phyloP scores from a whole-genome alignment of 2,329 filamentous ascomycete species.

The Fusarium aywerte region DNA sequence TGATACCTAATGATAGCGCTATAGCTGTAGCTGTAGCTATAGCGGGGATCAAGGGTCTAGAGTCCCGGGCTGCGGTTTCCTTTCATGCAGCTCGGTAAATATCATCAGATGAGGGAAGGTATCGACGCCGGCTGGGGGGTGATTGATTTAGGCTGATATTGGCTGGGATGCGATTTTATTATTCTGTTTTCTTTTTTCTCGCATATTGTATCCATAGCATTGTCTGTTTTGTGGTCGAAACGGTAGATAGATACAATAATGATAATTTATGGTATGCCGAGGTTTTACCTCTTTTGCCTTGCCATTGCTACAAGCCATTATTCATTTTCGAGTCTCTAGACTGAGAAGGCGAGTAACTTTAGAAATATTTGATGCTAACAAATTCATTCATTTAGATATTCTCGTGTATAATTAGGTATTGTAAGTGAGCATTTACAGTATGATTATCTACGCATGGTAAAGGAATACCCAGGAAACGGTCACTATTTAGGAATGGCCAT shows the following conservation, averaged over 20 bases:
- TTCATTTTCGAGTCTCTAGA: background rate
- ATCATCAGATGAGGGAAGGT: conserved; percentile 26
- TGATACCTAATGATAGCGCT: background rate
- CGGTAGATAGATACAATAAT: background rate
- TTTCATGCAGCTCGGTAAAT: conserved; percentile 21
- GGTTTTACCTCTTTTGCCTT: background rate
- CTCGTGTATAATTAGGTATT: background rate
- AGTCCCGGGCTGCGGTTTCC: conserved; percentile 19
- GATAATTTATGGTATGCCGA: background rate
- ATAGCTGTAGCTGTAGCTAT: background rate
- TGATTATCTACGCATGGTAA: background rate
- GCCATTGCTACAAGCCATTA: background rate
- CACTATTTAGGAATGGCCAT: conserved; percentile 34
- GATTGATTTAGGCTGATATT: conserved; percentile 19
- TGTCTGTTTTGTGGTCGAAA: conserved; percentile 5
- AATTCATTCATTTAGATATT: background rate
- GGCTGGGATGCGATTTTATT: conserved; percentile 6
- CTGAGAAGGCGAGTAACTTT: background rate
- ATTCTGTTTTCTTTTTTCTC: background rate
- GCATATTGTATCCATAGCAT: background rate
- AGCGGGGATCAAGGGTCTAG: conserved; percentile 30
- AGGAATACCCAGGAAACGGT: conserved; percentile 10
- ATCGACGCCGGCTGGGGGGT: conserved; percentile 14
- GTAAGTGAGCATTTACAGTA: no score
- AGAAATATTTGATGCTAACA: background rate